Evolutionary conservation across 805 yeast species (phyloP), one percentile per base, ranked within the genome.

Genomic region (Kodamaea nitidulidarum): DNA sequence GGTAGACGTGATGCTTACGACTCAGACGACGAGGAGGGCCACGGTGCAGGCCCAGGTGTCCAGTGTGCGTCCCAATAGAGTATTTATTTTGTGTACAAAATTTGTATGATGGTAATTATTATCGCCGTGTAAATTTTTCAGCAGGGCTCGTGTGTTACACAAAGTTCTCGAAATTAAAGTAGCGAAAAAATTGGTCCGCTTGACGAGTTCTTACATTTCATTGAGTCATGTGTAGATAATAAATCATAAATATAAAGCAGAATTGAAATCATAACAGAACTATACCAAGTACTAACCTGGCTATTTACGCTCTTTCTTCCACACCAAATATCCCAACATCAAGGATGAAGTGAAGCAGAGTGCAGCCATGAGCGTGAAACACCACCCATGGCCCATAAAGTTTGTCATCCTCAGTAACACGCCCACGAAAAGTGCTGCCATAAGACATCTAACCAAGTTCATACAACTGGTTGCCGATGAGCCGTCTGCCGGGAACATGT

Each of bases 31-130:
- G 75, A 70, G 48, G 73, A 67, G 49, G 72, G 68, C 40, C 76
- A 70, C 35, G 76, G 71, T 31, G 81, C 78, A 40, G 81, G 77
- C 35, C 78, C 75, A 48, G 86, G 88, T 52, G 95, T 86, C 42
- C 95, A 88, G 76, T 88, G 97, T 78, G 95, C 96, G 49, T 84
- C 91, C 60, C 96, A 88, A 76, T 88, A 76, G 41, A 38, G 32
- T 37, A 37, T 27, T 42, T 36, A 40, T 38, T 42, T 30, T 35
- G 40, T 25, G 36, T 38, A 38, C 27, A 28, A 27, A 32, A 32
- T 5, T 7, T 27, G 31, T 12, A 14, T 12, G 31, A 12, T 5
- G 11, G 15, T 27, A 27, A 14, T 27, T 14, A n/a, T n/a, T n/a
- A n/a, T n/a, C n/a, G n/a, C n/a, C n/a, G n/a, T n/a, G n/a, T n/a